phyloP scores from a whole-genome alignment of 75 land plant species.

The Pinus tabuliformis region DNA sequence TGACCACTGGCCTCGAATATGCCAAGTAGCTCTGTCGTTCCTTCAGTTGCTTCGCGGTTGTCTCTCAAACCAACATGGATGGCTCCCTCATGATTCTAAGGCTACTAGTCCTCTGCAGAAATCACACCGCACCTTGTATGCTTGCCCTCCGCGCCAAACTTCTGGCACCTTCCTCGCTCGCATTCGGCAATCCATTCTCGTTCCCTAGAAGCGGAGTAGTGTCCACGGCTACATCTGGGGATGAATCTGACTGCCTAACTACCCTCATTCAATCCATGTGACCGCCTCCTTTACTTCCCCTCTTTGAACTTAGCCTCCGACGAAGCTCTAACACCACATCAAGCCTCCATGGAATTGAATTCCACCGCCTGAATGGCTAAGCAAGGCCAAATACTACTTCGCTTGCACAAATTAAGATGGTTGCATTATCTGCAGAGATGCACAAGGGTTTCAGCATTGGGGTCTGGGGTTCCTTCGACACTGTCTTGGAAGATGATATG shows the following conservation, averaged over 20 bases:
- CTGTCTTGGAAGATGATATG: too few relatives aligned
- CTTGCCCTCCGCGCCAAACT: conserved; percentile 24
- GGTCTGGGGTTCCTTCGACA: too few relatives aligned
- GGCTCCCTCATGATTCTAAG: conserved; percentile 85
- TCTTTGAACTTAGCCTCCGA: neutral
- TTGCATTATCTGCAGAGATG: too few relatives aligned
- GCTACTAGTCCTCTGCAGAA: conserved; percentile 70
- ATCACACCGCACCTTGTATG: conserved; percentile 65
- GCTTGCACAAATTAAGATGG: too few relatives aligned
- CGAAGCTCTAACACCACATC: too few relatives aligned
- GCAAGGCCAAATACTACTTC: too few relatives aligned
- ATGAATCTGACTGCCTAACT: neutral
- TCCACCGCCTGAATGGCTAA: too few relatives aligned
- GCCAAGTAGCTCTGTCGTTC: conserved; percentile 81
- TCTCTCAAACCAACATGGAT: conserved; percentile 78
- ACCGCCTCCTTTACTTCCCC: neutral
- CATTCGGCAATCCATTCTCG: neutral
- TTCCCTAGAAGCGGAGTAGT: conserved; percentile 15
- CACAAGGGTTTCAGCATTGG: too few relatives aligned
- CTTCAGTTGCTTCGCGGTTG: conserved; percentile 71
- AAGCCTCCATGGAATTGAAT: too few relatives aligned
- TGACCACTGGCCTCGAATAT: conserved; percentile 28
- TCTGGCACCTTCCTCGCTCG: conserved; percentile 9
- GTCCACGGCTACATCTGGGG: conserved; percentile 13
- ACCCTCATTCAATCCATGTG: conserved; percentile 6